Evolutionary conservation across 768 basidiomycete genomes (phyloP), one percentile per base, ranked within the genome.

Genomic region (Tylopilus felleus): DNA sequence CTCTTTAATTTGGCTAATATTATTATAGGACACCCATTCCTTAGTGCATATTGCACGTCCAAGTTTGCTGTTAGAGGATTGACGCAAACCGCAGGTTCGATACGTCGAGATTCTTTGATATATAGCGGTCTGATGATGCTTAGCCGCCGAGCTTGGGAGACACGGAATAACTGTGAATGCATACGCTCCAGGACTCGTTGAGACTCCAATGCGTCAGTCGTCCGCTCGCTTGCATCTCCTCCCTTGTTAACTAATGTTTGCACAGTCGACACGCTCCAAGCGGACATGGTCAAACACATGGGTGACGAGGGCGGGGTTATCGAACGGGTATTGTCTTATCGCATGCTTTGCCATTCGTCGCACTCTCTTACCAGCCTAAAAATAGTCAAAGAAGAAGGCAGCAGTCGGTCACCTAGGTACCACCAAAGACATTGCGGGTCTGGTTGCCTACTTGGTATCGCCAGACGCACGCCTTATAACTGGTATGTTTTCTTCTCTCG

Each of bases 21-120:
- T 21, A 21, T 21, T 3, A 19, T 64, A 71, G 78, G 79, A 22
- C 33, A 51, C 7, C n/a, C 55, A 1, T 56, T 62, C 9, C 9
- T 69, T 35, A 49, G 66, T 27, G 57, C 68, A 6, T 79, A 79
- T 53, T 61, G 59, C 39, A 60, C 69, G 0, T 72, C 71, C 5
- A 78, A 80, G 59, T 77, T 77, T 57, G 76, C 75, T 3, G 47
- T 80, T 0, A 65, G 75, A 25, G 75, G 73, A 16, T 57, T 79
- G 25, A 77, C 78, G 1, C 76, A 77, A 48, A 53, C 60, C 3
- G 59, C 66, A 51, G 66, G 66, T 67, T 29, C 13, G 55, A 27
- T 35, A 0, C 8, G 5, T 16, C 31, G 19, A 21, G 0, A 25
- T 3, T 16, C 22, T 6, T 12, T 42, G 3, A 36, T 8, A 36